Base-by-base conservation (phyloP, 208 protist species). In the Naegleria lovaniensis region DNA sequence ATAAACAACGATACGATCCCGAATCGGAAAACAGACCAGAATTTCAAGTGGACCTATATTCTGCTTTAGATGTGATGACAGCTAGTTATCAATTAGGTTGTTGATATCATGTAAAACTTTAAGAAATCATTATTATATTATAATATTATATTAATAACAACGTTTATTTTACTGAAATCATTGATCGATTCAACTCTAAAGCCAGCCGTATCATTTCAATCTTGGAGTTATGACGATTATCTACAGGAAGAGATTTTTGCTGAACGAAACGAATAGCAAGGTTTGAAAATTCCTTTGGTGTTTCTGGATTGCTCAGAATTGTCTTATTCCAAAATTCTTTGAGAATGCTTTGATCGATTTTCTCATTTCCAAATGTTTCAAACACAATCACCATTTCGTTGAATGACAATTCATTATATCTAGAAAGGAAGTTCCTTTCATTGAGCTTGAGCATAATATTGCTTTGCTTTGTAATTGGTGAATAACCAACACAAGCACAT, bases 1-100 rank as follows among this genome's bases (percentile, higher is more conserved):
- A 90, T 85, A 90, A 90, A 58, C 19, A 38, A 58, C 19, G 83
- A 22, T 90, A 58, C 11, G 88, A 90, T 36, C 7, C 7, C 25
- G 51, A 90, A 33, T 22, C 88, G 29, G 88, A 90, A 7, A 36
- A 76, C 6, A 48, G 88, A 58, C 88, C 88, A 38, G 41, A 59
- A 90, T 90, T 90, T 76, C 51, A 25, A n/a, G 75, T 90, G 15
- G 88, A 90, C 4, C 19, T 40, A 25, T 38, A 11, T 38, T 7
- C 11, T 6, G 88, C 88, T 39, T 38, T 90, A 0, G 39, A 90
- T 15, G 29, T 90, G 0, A 90, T 90, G 75, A 36, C 48, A 16
- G 86, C 39, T 3, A 36, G 29, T 39, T 58, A 39, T 67, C 7
- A 25, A 39, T 88, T 88, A 33, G 29, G n/a, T 11, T 79, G 67